Percentiles rank a stretch among this genome's conserved stretches.
Evolutionary conservation across 2,329 filamentous ascomycete genomes (phyloP).

Genomic region (Pseudogymnoascus sp.): DNA sequence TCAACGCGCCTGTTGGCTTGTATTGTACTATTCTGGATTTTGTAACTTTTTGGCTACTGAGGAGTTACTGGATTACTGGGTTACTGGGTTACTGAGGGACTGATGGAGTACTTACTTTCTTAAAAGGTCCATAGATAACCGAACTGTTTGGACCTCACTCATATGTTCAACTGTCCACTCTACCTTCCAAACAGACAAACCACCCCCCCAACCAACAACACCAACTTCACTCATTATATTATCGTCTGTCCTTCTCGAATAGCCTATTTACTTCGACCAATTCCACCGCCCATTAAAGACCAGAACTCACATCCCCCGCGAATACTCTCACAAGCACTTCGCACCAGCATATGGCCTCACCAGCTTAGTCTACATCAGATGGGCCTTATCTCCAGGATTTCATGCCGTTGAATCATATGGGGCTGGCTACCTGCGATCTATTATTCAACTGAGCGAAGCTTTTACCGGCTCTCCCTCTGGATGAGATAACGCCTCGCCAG

Average conservation of each 20-base stretch:
- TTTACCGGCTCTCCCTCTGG: not conserved
- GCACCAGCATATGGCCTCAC: not conserved
- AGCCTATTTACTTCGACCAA: constrained; percentile 7
- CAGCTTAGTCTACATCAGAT: not conserved
- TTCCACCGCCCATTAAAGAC: not conserved
- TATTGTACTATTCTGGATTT: not conserved
- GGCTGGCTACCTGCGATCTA: not conserved
- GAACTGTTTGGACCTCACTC: constrained; percentile 7
- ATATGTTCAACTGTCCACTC: constrained; percentile 4
- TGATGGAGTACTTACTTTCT: not conserved
- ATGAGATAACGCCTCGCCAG: not conserved
- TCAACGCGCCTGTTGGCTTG: not conserved
- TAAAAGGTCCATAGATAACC: not conserved
- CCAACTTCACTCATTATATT: not conserved
- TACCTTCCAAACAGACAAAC: constrained; percentile 5
- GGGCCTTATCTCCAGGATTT: not conserved
- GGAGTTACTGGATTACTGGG: not conserved
- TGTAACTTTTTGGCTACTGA: not conserved
- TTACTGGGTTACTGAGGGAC: not conserved
- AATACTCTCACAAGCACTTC: not conserved
- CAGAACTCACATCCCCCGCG: not conserved
- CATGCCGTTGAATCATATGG: constrained; percentile 2
- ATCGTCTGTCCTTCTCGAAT: constrained; percentile 8
- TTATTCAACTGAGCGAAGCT: not conserved
- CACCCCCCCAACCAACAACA: not conserved